A percentile compares a stretch with the other conserved stretches of the same genome.
phyloP scores from a whole-genome alignment of 805 yeast genomes.

The Kazachstania kunashirensis region DNA sequence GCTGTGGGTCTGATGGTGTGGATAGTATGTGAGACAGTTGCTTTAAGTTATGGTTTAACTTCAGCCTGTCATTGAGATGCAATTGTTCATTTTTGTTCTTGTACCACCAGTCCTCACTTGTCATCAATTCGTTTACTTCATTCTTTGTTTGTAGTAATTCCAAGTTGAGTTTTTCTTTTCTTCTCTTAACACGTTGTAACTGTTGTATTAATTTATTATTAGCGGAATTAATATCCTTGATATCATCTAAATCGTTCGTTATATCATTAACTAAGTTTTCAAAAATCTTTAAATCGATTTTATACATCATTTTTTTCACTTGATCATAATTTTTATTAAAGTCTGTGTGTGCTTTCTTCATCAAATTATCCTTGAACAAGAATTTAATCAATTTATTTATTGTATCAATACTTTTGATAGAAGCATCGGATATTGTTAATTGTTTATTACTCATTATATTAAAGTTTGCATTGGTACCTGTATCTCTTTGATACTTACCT shows the following conservation, averaged over 20 bases:
- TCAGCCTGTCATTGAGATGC: background rate
- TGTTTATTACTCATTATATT: slow-evolving; percentile 9
- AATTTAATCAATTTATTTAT: slow-evolving; percentile 14
- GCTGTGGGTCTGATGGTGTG: background rate
- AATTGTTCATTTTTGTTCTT: background rate
- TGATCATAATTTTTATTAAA: slow-evolving; percentile 11
- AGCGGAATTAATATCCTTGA: slow-evolving; percentile 24
- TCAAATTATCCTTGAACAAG: slow-evolving; percentile 17
- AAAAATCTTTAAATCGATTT: slow-evolving; percentile 23
- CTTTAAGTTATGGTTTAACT: background rate
- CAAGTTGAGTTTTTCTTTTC: background rate
- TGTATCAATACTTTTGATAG: slow-evolving; percentile 21
- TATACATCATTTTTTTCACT: slow-evolving; percentile 15
- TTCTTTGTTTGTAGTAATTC: background rate
- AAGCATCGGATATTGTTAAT: slow-evolving; percentile 18
- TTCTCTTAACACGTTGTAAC: background rate
- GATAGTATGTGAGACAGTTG: background rate
- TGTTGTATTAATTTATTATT: slow-evolving; percentile 7
- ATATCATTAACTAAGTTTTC: slow-evolving; percentile 13
- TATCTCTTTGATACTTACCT: background rate
- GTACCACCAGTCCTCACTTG: background rate
- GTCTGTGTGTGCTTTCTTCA: slow-evolving; percentile 19
- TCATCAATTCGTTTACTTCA: slow-evolving; percentile 1
- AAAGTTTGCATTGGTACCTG: slow-evolving; percentile 1
- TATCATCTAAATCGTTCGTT: slow-evolving; percentile 21